Evolutionary conservation across 2,329 filamentous ascomycete genomes (phyloP).

Genomic region (Aspergillus sp.): DNA sequence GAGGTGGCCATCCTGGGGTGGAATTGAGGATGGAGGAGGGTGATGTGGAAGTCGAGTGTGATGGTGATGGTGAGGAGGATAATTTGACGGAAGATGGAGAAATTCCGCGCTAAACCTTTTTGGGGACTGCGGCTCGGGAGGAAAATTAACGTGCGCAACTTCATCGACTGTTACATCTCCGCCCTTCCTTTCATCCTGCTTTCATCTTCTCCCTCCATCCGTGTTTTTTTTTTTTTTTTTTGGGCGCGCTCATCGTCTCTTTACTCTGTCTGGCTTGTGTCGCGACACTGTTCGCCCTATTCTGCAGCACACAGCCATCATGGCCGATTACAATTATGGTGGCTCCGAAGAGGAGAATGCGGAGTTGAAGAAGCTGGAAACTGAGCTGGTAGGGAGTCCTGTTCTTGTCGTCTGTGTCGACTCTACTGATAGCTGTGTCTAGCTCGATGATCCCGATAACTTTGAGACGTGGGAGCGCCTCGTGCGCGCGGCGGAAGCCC

Average conservation of each 20-base stretch:
- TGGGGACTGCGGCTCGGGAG: conserved; percentile 12
- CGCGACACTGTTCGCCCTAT: background rate
- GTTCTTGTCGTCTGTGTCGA: background rate
- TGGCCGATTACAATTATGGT: conserved; percentile 73
- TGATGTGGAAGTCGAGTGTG: background rate
- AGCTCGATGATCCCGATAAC: conserved; percentile 75
- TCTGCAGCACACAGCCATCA: conserved; percentile 33
- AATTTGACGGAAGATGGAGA: conserved; percentile 4
- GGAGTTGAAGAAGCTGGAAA: conserved; percentile 75
- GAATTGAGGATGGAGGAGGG: background rate
- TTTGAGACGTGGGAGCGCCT: conserved; percentile 96
- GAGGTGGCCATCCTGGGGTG: conserved; percentile 16
- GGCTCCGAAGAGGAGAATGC: conserved; percentile 76
- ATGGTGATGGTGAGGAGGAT: background rate
- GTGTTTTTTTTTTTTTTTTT: too few relatives aligned
- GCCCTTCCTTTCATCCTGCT: conserved; percentile 1
- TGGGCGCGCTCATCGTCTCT: background rate
- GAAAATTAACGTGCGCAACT: conserved; percentile 9
- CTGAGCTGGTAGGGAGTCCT: conserved; percentile 66
- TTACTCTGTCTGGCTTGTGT: conserved; percentile 1
- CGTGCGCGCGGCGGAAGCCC: conserved; percentile 73
- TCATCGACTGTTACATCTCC: background rate
- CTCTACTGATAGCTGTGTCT: conserved; percentile 10
- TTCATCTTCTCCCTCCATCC: background rate
- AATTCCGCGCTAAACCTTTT: conserved; percentile 24